Evolutionary conservation across 345 rosid genomes (phyloP), one percentile per base, ranked within the genome.

Genomic region (Iberis pinnata): DNA sequence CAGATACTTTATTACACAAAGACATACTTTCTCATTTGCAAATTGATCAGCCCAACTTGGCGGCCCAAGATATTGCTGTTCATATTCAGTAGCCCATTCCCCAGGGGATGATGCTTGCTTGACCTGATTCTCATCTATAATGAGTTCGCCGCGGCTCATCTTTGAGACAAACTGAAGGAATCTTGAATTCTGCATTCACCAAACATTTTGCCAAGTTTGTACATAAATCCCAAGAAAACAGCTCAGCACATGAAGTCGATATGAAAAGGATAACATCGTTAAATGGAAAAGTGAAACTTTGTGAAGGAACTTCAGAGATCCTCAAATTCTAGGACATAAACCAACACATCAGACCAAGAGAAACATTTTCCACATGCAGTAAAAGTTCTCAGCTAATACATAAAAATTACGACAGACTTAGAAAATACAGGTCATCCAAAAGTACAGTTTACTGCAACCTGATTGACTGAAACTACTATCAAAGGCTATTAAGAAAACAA

Each of bases 141-240:
- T 86, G 62, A 93, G 97, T 75, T 93, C 95, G 43, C 97, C 97
- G 0, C 92, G 95, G 70, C 99, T 93, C 99, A 93, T 93, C 76
- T 93, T 93, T 19, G 99, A 93, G 66, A 93, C 81, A 73, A 93
- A 93, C 56, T 88, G 99, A 58, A 88, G 97, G 78, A 93, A 88
- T 72, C 78, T 88, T 42, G 99, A 93, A 77, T 93, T 93, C 99
- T 93, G 86, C 74, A 80, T 35, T 40, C 32, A 53, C 55, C 35
- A 71, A 53, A 61, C 31, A 42, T 52, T 31, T 41, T 27, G 27
- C 35, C 46, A 51, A 52, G 22, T 43, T 65, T 27, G 33, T 29
- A 55, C 12, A 54, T 24, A 39, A 46, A 25, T 42, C 38, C 36
- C 59, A 45, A 53, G 58, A 40, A 38, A 38, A 53, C 44, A 32